Percentiles rank a stretch among this genome's conserved stretches.
phyloP scores from a whole-genome alignment of 1,139 yeast genomes.

The Hyphopichia burtonii region DNA sequence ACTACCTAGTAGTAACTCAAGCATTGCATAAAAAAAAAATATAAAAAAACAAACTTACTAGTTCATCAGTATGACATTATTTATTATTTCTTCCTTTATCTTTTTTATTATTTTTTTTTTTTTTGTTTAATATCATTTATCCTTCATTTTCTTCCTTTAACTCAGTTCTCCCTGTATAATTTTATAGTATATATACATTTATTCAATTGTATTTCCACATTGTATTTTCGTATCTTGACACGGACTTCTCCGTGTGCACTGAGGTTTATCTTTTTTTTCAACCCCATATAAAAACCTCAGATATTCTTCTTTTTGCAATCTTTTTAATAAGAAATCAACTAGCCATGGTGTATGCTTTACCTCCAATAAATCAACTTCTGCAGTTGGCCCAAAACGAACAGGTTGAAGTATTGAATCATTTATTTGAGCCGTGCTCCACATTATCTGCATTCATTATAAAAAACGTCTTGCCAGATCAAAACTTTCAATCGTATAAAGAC shows the following conservation, averaged over 20 bases:
- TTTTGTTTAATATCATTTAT: not conserved
- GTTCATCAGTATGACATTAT: not conserved
- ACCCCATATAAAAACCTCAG: not conserved
- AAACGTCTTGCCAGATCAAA: conserved; percentile 17
- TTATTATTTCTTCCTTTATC: not conserved
- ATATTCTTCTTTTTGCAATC: too few relatives aligned
- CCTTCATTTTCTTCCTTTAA: not conserved
- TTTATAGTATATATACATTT: not conserved
- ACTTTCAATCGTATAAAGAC: conserved; percentile 35
- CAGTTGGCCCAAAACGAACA: conserved; percentile 18
- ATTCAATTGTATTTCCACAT: too few relatives aligned
- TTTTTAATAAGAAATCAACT: too few relatives aligned
- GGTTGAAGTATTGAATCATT: conserved; percentile 44
- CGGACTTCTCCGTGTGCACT: not conserved
- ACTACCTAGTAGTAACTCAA: not conserved
- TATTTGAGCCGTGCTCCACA: conserved; percentile 68
- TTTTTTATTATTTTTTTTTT: not conserved
- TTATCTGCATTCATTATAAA: conserved; percentile 45
- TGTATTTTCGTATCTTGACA: too few relatives aligned
- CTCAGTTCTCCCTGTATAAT: not conserved
- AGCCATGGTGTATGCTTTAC: conserved; percentile 20
- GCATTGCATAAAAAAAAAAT: not conserved
- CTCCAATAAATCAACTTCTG: conserved; percentile 19
- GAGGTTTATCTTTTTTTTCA: not conserved
- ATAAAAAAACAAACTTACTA: not conserved